Percentiles rank a stretch among this genome's conserved stretches.
These are phyloP conservation scores for Aspergillus cavernicola DNA, from an alignment of 495 filamentous ascomycete species.

Conservation along the genomic window DNA sequence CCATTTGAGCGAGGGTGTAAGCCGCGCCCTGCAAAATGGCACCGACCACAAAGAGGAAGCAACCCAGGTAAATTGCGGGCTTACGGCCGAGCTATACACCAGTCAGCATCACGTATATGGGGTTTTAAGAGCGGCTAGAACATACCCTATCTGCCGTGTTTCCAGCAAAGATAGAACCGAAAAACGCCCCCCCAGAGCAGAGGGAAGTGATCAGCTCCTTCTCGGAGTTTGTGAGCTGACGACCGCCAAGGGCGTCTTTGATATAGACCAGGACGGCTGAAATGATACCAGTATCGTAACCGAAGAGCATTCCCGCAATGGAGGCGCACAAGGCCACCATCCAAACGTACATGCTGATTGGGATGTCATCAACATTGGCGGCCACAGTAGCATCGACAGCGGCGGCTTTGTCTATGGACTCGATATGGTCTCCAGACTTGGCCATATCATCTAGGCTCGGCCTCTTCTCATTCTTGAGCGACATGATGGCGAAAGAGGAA, in stretches of 20 bases:
- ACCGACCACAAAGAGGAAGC: constrained; percentile 45
- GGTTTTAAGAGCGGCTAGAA: constrained; percentile 8
- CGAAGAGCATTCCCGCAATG: constrained; percentile 38
- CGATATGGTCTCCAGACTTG: constrained; percentile 3
- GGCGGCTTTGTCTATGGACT: constrained; percentile 1
- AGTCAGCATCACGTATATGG: neutral
- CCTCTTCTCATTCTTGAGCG: constrained; percentile 1
- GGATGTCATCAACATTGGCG: neutral
- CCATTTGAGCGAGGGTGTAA: constrained; percentile 48
- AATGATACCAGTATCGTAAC: constrained; percentile 50
- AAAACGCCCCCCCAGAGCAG: constrained; percentile 46
- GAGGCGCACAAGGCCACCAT: constrained; percentile 34
- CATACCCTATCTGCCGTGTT: constrained; percentile 39
- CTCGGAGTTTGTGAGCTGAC: constrained; percentile 27
- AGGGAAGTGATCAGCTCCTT: constrained; percentile 49
- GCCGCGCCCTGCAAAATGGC: constrained; percentile 44
- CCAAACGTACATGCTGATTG: constrained; percentile 30
- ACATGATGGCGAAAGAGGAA: neutral
- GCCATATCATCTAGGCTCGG: neutral
- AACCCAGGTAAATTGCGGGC: constrained; percentile 46
- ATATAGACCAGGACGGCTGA: constrained; percentile 44
- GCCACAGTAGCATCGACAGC: constrained; percentile 3
- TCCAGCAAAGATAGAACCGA: constrained; percentile 51
- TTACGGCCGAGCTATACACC: constrained; percentile 41
- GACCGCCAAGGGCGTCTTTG: constrained; percentile 23